A percentile compares a stretch with the other conserved stretches of the same genome.
Evolutionary conservation across 257 asterid species (phyloP).

Genomic region (Nicotiana tomentosiformis): DNA sequence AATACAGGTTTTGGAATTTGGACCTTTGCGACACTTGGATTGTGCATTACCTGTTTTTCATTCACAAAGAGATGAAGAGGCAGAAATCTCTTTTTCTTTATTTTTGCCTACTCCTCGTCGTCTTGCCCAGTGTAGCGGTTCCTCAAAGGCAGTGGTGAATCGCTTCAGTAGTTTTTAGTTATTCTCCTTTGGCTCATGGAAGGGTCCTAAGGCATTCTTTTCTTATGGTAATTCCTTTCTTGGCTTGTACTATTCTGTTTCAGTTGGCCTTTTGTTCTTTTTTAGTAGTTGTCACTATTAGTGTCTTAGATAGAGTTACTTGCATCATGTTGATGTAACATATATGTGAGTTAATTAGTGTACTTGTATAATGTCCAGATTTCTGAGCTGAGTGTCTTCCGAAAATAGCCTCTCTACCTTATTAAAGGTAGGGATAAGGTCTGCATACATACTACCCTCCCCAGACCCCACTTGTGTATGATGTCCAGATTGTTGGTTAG

Average conservation of each 20-base stretch:
- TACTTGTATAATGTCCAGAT: background rate
- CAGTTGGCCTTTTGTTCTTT: background rate
- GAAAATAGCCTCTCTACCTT: too few relatives aligned
- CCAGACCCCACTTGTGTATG: background rate
- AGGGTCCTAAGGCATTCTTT: conserved; percentile 5
- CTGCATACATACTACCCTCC: too few relatives aligned
- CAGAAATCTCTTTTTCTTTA: conserved; percentile 30
- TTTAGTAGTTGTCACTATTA: background rate
- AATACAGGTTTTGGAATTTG: conserved; percentile 6
- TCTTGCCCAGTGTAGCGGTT: conserved; percentile 11
- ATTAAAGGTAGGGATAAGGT: too few relatives aligned
- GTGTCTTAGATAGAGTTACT: background rate
- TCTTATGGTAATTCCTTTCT: background rate
- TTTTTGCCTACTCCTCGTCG: conserved; percentile 35
- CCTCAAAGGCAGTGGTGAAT: background rate
- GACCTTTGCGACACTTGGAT: conserved; percentile 3
- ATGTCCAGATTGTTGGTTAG: background rate
- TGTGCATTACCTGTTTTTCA: background rate
- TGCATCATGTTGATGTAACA: background rate
- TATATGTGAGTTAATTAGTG: background rate
- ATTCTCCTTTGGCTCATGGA: background rate
- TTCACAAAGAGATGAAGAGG: conserved; percentile 25
- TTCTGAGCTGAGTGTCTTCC: too few relatives aligned
- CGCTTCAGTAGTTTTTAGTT: background rate
- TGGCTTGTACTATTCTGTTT: conserved; percentile 4